Evolutionary conservation across 495 filamentous ascomycete genomes (phyloP).

Genomic region (Xanthoparmelia taractica): DNA sequence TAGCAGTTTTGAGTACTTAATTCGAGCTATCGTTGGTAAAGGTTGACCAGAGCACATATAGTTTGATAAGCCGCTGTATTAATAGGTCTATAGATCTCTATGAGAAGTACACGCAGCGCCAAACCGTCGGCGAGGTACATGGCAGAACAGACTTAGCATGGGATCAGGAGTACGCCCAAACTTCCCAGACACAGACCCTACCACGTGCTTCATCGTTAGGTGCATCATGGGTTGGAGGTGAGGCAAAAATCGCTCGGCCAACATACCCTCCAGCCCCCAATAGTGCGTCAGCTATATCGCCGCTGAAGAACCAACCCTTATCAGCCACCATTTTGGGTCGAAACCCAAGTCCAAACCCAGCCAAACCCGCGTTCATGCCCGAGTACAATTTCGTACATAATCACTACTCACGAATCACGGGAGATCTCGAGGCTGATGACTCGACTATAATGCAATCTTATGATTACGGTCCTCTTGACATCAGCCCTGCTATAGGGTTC

Average conservation of each 20-base stretch:
- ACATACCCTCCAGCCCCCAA: not conserved
- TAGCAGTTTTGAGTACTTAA: not conserved
- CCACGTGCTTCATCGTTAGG: not conserved
- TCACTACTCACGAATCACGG: not conserved
- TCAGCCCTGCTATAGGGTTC: not conserved
- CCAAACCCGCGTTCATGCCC: not conserved
- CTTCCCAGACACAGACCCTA: not conserved
- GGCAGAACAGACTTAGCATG: not conserved
- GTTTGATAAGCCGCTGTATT: not conserved
- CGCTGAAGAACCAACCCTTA: not conserved
- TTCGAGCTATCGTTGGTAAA: not conserved
- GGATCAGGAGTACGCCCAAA: not conserved
- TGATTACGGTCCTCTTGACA: not conserved
- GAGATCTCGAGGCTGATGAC: not conserved
- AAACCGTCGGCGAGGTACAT: not conserved
- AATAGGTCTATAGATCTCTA: not conserved
- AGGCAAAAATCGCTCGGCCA: not conserved
- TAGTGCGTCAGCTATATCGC: not conserved
- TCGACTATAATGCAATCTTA: not conserved
- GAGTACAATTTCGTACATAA: not conserved
- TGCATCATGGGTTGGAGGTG: not conserved
- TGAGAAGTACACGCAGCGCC: not conserved
- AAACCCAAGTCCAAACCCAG: not conserved
- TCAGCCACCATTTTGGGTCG: not conserved
- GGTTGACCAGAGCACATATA: not conserved